Base-by-base conservation (phyloP, 257 asterid species). In the Solanum chmielewskii region DNA sequence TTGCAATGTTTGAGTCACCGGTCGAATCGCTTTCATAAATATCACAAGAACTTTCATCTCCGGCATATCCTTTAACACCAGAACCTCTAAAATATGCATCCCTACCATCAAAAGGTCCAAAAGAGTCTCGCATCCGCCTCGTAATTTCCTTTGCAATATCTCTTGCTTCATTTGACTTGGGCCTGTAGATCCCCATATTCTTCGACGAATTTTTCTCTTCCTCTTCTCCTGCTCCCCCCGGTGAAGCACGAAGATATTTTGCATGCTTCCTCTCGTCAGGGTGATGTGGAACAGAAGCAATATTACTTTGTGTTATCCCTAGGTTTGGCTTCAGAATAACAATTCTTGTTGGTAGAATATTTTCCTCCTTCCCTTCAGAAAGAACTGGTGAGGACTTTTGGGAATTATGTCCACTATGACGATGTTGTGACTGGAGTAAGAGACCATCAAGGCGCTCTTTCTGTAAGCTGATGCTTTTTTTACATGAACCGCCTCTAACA, bases 1-100 rank as follows among this genome's bases (percentile, higher is more conserved):
- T 87, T 27, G 88, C 87, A 81, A 73, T 81, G 49, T 95, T 98
- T 4, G 93, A 88, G 60, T 90, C 96, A 83, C 93, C 91, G 33
- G 94, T 95, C 15, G 99, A 93, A 89, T 94, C 98, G 89, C 95
- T 94, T 86, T 91, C 98, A 87, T 88, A 91, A 25, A 90, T 90
- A 83, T 94, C 98, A 83, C 85, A 91, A 3, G 99, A 97, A 89
- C 99, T 96, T 92, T 92, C 99, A 85, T 96, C 99, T 83, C 98
- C 98, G 13, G 96, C 94, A 89, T 95, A 97, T 87, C 98, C 98
- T 91, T 89, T 92, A 86, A 88, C 84, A 56, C 90, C 88, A 37
- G 90, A 64, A 62, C 93, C 90, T 87, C 73, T 88, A 74, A 89
- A 86, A 89, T 90, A 91, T 66, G 83, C 85, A 80, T 86, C 86